These are phyloP conservation scores for Hanseniaspora sp. DNA, from an alignment of 1,139 yeast genomes.

Conservation along the genomic window DNA sequence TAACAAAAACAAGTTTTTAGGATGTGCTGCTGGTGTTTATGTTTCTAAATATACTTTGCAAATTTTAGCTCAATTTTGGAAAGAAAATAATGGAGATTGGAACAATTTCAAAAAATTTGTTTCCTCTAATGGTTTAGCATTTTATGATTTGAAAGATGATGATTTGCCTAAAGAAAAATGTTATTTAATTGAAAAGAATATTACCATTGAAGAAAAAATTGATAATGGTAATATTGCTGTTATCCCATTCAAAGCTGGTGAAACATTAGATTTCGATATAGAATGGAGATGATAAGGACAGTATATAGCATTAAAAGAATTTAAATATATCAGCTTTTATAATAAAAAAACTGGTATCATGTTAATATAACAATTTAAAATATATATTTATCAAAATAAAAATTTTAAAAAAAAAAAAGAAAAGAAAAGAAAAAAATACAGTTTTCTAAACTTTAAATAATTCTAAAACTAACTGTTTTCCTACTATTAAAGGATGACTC, in stretches of 20 bases:
- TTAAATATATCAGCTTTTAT: no score
- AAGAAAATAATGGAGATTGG: conserved; percentile 35
- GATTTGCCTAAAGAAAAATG: conserved; percentile 41
- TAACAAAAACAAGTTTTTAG: conserved; percentile 61
- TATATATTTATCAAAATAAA: no score
- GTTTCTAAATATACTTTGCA: conserved; percentile 77
- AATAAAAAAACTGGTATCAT: conserved; percentile 40
- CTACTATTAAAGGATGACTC: conserved; percentile 62
- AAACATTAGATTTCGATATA: conserved; percentile 58
- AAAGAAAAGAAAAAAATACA: no score
- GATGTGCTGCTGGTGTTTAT: conserved; percentile 95
- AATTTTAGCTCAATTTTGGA: conserved; percentile 81
- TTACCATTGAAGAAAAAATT: conserved; percentile 50
- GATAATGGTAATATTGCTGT: conserved; percentile 42
- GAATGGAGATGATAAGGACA: conserved; percentile 52
- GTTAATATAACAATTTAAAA: no score
- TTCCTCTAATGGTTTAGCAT: conserved; percentile 56
- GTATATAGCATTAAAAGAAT: neutral
- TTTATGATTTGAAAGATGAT: conserved; percentile 46
- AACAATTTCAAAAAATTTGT: conserved; percentile 61
- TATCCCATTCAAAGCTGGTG: conserved; percentile 87
- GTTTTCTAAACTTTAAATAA: conserved; percentile 36
- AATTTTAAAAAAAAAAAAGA: no score
- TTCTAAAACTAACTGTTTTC: conserved; percentile 44
- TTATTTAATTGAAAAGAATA: conserved; percentile 41